phyloP scores from a whole-genome alignment of 768 basidiomycete genomes.

The Boletus vinaceobasis region DNA sequence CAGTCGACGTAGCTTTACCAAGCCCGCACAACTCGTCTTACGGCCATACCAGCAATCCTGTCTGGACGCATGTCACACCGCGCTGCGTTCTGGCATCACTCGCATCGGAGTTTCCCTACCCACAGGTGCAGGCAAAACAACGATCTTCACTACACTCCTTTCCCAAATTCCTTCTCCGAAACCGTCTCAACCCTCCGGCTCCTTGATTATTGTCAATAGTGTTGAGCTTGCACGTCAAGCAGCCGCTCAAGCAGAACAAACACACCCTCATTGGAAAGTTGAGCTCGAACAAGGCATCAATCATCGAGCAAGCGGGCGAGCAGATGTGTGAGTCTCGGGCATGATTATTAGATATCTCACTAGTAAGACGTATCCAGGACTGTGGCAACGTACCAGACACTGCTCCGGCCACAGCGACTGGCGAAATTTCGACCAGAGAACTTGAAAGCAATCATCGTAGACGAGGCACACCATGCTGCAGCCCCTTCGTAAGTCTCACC shows the following conservation, averaged over 20 bases:
- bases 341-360: background rate
- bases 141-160: conserved; percentile 83
- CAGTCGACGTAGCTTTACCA: conserved; percentile 8
- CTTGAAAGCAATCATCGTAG: conserved; percentile 78
- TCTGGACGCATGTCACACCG: conserved; percentile 69
- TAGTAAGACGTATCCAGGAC: conserved; percentile 45
- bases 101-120: conserved; percentile 84
- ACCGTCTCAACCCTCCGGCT: conserved; percentile 45
- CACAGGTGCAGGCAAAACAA: conserved; percentile 87
- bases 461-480: conserved; percentile 95
- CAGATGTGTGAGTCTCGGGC: conserved; percentile 64
- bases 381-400: conserved; percentile 86
- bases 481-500: conserved; percentile 73
- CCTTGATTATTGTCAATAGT: conserved; percentile 85
- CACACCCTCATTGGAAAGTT: conserved; percentile 72
- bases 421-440: conserved; percentile 67
- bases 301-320: conserved; percentile 70
- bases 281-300: conserved; percentile 90
- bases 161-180: conserved; percentile 52
- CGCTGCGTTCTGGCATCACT: conserved; percentile 61
- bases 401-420: conserved; percentile 59
- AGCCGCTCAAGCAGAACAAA: conserved; percentile 59
- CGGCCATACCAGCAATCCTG: conserved; percentile 90
- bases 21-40: conserved; percentile 33
- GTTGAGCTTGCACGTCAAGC: conserved; percentile 89